Evolutionary conservation across 495 filamentous ascomycete genomes (phyloP).

Genomic region (Hypoxylon lienhwacheense): DNA sequence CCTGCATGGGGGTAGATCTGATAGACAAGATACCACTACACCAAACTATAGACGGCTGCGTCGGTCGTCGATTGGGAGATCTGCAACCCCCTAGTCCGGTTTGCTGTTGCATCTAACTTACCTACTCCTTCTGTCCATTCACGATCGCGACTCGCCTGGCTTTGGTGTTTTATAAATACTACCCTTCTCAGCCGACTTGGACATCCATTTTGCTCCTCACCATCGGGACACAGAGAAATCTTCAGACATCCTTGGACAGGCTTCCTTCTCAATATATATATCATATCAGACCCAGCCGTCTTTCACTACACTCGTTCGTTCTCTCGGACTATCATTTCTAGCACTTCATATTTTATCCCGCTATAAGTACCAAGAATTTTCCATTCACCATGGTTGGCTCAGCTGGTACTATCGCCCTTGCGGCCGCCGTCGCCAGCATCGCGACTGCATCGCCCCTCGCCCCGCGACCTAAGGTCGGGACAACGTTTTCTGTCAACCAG

Average conservation of each 20-base stretch:
- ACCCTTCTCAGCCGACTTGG: constrained; percentile 3
- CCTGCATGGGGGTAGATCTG: constrained; percentile 17
- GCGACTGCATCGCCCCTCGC: constrained; percentile 29
- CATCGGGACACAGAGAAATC: constrained; percentile 18
- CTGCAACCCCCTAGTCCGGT: constrained; percentile 19
- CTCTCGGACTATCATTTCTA: background rate
- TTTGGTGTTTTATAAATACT: constrained; percentile 22
- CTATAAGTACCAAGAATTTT: background rate
- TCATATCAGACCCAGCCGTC: constrained; percentile 9
- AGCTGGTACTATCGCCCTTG: constrained; percentile 22
- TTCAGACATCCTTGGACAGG: constrained; percentile 2
- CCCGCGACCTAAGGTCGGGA: constrained; percentile 19
- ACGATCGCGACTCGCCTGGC: constrained; percentile 8
- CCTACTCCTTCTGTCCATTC: constrained; percentile 24
- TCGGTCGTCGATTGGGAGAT: constrained; percentile 29
- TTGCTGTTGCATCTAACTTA: constrained; percentile 13
- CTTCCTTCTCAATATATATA: constrained; percentile 15
- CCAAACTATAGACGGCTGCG: constrained; percentile 14
- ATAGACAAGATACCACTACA: constrained; percentile 4
- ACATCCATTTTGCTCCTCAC: constrained; percentile 8
- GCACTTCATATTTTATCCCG: constrained; percentile 12
- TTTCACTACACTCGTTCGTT: constrained; percentile 20
- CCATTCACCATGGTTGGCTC: constrained; percentile 29
- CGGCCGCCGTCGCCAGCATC: constrained; percentile 29
- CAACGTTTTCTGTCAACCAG: constrained; percentile 35